Base-by-base conservation (phyloP, 345 rosid genomes). In the Camelina hispida region DNA sequence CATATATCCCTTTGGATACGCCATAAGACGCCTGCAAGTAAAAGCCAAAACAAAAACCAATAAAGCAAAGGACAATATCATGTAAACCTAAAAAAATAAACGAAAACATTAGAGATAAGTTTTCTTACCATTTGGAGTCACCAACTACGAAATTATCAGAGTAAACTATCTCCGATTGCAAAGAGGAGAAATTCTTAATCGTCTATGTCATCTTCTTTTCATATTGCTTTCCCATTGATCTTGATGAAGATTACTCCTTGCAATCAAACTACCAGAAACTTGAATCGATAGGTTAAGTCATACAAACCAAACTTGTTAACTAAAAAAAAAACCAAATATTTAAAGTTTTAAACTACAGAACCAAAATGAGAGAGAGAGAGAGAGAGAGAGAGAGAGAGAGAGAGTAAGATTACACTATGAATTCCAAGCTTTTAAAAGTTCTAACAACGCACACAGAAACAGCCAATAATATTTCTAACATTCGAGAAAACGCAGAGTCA, bases 191-290 rank as follows among this genome's bases (percentile, higher is more conserved):
- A 16, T 58, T 34, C 9, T 34, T 58, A 4, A 58, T 34, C 4
- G 25, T 58, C 63, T 44, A 58, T 16, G 42, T 58, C 4, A 16
- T 34, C 14, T 34, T 58, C 43, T 58, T 58, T 16, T 58, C 44
- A 58, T 32, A 58, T 9, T 4, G 43, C 10, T 16, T 34, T 5
- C 4, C 63, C 63, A 58, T 57, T 16, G 63, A 0, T 2, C 13
- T 57, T 32, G 20, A 57, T n/a, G 22, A 57, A 1, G 6, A 8
- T 0, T 3, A 8, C 7, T 56, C 40, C 1, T 22, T 2, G 11
- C 23, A 8, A 58, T 7, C 8, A 14, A 32, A 8, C 43, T 58
- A 34, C 23, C 11, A 57, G 22, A 57, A 57, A 1, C 20, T 32
- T 32, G 16, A 23, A 53, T 34, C 37, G 34, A 12, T 2, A 22